Conservation (phyloP, 495 filamentous ascomycete species). For the Neurospora sp. region DNA sequence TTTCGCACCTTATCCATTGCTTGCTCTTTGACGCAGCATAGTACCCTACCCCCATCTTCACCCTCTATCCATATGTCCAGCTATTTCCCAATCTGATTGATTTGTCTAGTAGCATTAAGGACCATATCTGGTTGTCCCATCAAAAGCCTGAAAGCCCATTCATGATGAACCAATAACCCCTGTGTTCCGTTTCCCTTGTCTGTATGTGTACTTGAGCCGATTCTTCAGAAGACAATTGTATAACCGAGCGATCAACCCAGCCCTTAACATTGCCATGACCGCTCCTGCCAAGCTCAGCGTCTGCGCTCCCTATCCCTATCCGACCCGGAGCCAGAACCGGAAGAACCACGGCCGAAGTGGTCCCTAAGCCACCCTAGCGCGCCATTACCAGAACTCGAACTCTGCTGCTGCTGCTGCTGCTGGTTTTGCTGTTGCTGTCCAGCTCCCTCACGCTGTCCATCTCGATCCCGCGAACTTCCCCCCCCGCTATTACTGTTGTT, state of each 20-base stretch:
- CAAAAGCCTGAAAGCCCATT: background rate
- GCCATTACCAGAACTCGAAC: background rate
- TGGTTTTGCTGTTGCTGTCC: background rate
- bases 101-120: background rate
- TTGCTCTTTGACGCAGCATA: background rate
- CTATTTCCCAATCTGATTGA: background rate
- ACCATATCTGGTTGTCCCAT: background rate
- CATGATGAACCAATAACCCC: background rate
- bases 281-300: background rate
- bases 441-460: background rate
- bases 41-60: background rate
- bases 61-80: background rate
- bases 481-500: background rate
- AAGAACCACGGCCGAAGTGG: conserved; percentile 11
- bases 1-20: background rate
- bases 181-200: background rate
- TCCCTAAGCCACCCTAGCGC: conserved; percentile 15
- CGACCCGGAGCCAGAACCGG: background rate
- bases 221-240: background rate
- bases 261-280: background rate
- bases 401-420: background rate
- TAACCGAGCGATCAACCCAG: background rate
- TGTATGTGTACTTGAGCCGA: background rate
- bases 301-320: conserved; percentile 8
- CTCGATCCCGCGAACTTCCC: background rate